Base-by-base conservation (phyloP, 176 grass and related monocot species). In the Rhynchospora breviuscula region DNA sequence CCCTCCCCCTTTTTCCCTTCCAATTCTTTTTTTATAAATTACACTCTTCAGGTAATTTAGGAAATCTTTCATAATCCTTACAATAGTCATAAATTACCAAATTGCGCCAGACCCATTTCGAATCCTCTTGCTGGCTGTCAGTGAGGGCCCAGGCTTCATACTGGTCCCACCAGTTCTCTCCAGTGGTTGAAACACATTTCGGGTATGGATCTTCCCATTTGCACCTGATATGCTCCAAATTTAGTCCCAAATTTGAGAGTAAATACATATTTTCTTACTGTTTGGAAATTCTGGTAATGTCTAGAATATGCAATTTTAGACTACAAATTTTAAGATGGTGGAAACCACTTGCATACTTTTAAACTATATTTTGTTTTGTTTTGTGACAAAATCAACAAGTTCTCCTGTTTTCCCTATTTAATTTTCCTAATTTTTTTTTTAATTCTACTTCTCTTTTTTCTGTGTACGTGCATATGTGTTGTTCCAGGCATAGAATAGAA, bases 41-140 rank as follows among this genome's bases (percentile, higher is more conserved):
- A 78, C 96, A 99, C 85, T 99, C 96, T 79, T 85, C 85, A 13
- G 93, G 77, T 79, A 88, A 69, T 9, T 82, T 4, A 1, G 96
- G 89, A 85, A 31, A 99, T 26, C 96, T 76, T 78, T 90, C 79
- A 40, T 82, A 73, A 88, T 99, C 96, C 40, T 81, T 83, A 88
- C 96, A 99, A 88, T 99, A 99, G 76, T 99, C 96, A 81, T 99
- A 99, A 35, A 99, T 87, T 13, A 99, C 65, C 63, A 99, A 85
- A 90, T 99, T 99, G 45, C 89, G 26, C 0, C n/a, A 86, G 1
- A 95, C 80, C 96, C 96, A 99, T 25, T 64, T 83, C 4, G 85
- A 81, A 77, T 99, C 96, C 69, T 88, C 52, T 15, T 84, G 79
- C 83, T 99, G 96, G 44, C 12, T 85, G 8, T 76, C 88, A 72